A percentile compares a stretch with the other conserved stretches of the same genome.
phyloP scores from a whole-genome alignment of 2,329 filamentous ascomycete genomes.

The Claviceps paspali region DNA sequence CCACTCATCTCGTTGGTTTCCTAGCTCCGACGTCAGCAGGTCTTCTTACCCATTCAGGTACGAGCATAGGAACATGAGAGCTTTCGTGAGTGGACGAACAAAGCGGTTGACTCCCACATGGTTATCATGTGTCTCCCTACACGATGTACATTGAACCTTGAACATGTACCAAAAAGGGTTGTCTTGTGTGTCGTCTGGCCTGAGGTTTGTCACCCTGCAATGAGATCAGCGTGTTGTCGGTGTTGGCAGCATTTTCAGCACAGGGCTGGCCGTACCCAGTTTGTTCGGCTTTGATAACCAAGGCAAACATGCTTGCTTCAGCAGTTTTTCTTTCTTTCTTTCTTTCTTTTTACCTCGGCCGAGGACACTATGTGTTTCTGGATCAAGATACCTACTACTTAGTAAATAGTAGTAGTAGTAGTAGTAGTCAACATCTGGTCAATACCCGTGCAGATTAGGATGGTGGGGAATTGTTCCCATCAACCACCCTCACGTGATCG shows the following conservation, averaged over 20 bases:
- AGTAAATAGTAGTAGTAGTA: no score
- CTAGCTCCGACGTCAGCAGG: constrained; percentile 27
- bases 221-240: constrained; percentile 3
- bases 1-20: constrained; percentile 84
- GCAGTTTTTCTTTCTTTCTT: no score
- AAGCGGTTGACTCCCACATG: constrained; percentile 76
- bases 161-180: constrained; percentile 93
- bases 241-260: not conserved
- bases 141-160: constrained; percentile 96
- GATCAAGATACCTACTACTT: no score
- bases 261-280: constrained; percentile 37
- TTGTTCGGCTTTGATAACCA: constrained; percentile 53
- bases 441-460: no score
- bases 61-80: not conserved
- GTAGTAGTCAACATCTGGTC: no score
- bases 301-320: constrained; percentile 47
- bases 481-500: not conserved
- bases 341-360: no score
- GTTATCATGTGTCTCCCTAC: constrained; percentile 79
- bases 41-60: not conserved
- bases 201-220: constrained; percentile 72
- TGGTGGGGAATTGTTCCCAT: not conserved
- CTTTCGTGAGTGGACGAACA: constrained; percentile 35
- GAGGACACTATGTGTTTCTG: not conserved
- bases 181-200: constrained; percentile 66